Conservation (phyloP, 371 early-diverging fungal species). For the Mortierella sp. region DNA sequence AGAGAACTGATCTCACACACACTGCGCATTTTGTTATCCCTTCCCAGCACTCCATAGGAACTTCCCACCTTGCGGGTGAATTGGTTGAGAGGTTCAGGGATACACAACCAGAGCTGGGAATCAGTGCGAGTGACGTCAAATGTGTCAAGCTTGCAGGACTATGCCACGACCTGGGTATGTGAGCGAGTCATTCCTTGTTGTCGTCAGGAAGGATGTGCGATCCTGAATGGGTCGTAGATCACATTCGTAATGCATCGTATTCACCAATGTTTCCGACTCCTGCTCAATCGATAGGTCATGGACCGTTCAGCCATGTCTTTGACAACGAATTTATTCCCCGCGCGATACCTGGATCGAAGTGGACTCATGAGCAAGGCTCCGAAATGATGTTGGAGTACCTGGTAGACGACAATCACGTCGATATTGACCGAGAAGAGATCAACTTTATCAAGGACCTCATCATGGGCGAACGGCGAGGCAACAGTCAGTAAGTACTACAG, state of each 20-base stretch:
- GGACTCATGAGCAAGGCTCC: constrained; percentile 93
- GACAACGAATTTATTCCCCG: constrained; percentile 88
- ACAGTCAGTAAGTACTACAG: constrained; percentile 26
- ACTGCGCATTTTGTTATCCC: background rate
- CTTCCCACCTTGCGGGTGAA: constrained; percentile 85
- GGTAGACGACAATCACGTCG: constrained; percentile 85
- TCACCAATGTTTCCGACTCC: constrained; percentile 5
- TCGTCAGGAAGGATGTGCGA: background rate
- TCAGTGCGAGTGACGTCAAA: constrained; percentile 82
- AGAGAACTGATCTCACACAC: constrained; percentile 17
- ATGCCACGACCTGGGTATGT: constrained; percentile 92
- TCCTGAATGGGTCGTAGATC: background rate
- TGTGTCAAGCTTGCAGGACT: constrained; percentile 94
- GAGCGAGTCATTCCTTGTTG: background rate
- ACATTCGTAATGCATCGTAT: background rate
- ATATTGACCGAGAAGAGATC: constrained; percentile 76
- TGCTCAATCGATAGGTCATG: constrained; percentile 73
- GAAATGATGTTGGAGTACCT: constrained; percentile 92
- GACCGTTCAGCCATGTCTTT: constrained; percentile 96
- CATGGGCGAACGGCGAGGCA: constrained; percentile 71
- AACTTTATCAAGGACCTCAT: constrained; percentile 90
- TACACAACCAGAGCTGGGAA: constrained; percentile 87
- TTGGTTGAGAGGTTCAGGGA: constrained; percentile 77
- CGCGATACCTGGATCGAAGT: constrained; percentile 74
- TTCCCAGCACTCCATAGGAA: constrained; percentile 65